Evolutionary conservation across 805 yeast genomes (phyloP).

Genomic region (Candida koratica): DNA sequence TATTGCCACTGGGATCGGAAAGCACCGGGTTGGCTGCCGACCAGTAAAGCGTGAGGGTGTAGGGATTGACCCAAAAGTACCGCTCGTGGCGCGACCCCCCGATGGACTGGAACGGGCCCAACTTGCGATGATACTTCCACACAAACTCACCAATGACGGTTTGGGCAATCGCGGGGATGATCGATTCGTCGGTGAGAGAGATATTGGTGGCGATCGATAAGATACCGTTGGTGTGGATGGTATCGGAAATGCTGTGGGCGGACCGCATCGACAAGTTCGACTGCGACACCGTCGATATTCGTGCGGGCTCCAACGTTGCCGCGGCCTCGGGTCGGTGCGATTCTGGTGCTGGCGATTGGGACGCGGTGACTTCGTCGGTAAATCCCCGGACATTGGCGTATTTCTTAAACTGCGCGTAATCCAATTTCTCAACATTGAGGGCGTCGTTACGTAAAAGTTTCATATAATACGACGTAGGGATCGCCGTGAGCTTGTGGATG

Average conservation of each 20-base stretch:
- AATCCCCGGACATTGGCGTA: slow-evolving; percentile 52
- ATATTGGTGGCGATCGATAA: slow-evolving; percentile 56
- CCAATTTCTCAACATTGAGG: slow-evolving; percentile 41
- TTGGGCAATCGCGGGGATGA: slow-evolving; percentile 85
- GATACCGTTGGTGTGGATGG: slow-evolving; percentile 30
- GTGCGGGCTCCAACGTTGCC: slow-evolving; percentile 12
- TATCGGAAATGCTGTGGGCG: slow-evolving; percentile 28
- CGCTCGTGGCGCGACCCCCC: slow-evolving; percentile 84
- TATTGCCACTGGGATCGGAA: slow-evolving; percentile 59
- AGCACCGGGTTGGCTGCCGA: slow-evolving; percentile 73
- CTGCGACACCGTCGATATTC: slow-evolving; percentile 11
- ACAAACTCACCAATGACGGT: slow-evolving; percentile 90
- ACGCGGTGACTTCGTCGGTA: slow-evolving; percentile 20
- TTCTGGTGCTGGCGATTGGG: slow-evolving; percentile 7
- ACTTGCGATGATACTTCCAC: slow-evolving; percentile 75
- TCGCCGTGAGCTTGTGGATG: slow-evolving; percentile 51
- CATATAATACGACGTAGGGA: slow-evolving; percentile 63
- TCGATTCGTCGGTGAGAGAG: slow-evolving; percentile 62
- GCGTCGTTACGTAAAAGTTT: slow-evolving; percentile 47
- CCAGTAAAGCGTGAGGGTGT: slow-evolving; percentile 89
- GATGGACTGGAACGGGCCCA: slow-evolving; percentile 70
- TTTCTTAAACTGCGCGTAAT: slow-evolving; percentile 42
- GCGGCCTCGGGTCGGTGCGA: slow-evolving; percentile 12
- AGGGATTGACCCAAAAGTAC: slow-evolving; percentile 96
- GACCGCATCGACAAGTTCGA: slow-evolving; percentile 29